phyloP scores from a whole-genome alignment of 2,329 filamentous ascomycete genomes.

The Helotiales sp. region DNA sequence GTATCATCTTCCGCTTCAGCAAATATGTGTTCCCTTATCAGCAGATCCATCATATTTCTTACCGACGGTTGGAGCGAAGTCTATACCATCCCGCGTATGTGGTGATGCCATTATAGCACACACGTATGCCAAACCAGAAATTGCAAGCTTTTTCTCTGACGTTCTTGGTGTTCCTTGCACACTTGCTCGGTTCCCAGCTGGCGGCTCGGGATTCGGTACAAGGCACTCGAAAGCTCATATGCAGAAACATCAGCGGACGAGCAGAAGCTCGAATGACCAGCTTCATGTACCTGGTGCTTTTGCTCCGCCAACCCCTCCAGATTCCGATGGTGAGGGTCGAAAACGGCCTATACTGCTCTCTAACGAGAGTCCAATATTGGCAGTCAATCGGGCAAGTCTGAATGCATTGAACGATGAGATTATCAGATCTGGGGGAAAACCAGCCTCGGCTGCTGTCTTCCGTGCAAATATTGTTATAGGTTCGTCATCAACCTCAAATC shows the following conservation, averaged over 20 bases:
- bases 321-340: constrained; percentile 53
- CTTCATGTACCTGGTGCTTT: constrained; percentile 52
- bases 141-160: constrained; percentile 76
- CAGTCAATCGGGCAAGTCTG: constrained; percentile 79
- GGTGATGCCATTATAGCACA: constrained; percentile 74
- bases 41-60: constrained; percentile 61
- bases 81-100: constrained; percentile 69
- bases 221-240: constrained; percentile 73
- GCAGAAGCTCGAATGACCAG: constrained; percentile 4
- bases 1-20: constrained; percentile 28
- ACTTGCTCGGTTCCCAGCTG: constrained; percentile 79
- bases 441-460: constrained; percentile 73
- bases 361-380: constrained; percentile 91
- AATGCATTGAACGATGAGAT: constrained; percentile 76
- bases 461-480: constrained; percentile 84
- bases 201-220: constrained; percentile 56
- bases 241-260: constrained; percentile 52
- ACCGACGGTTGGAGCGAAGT: constrained; percentile 38
- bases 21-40: constrained; percentile 63
- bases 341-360: constrained; percentile 69
- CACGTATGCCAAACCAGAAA: constrained; percentile 63
- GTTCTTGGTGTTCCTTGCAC: constrained; percentile 78
- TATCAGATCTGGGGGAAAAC: constrained; percentile 56
- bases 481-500: constrained; percentile 35
- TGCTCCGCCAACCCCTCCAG: constrained; percentile 53